These are phyloP conservation scores for Choricystis sp. DNA, from an alignment of 139 green algal species.

Conservation along the genomic window DNA sequence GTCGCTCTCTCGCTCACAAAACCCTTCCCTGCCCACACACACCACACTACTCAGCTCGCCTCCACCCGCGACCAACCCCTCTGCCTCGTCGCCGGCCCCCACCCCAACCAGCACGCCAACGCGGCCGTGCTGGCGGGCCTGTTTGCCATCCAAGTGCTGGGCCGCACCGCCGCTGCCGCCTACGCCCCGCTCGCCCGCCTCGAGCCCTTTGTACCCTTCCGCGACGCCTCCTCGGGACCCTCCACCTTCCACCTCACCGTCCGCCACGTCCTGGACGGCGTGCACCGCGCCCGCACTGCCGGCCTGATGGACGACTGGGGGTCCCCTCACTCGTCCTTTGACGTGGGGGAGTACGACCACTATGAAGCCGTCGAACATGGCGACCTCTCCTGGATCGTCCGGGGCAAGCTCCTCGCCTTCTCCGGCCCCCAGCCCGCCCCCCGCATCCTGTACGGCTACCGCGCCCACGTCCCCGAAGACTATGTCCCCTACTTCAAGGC, in stretches of 20 bases:
- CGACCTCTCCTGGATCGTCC: slow-evolving; percentile 86
- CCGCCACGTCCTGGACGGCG: slow-evolving; percentile 46
- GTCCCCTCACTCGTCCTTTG: slow-evolving; percentile 28
- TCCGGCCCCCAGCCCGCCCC: slow-evolving; percentile 38
- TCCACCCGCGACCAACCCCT: no score
- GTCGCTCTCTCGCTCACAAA: no score
- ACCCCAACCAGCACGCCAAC: slow-evolving; percentile 55
- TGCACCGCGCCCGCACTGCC: slow-evolving; percentile 50
- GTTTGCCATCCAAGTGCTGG: slow-evolving; percentile 56
- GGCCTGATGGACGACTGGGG: slow-evolving; percentile 63
- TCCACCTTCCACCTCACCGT: slow-evolving; percentile 64
- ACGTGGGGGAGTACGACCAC: slow-evolving; percentile 76
- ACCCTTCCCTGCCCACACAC: no score
- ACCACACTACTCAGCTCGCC: no score
- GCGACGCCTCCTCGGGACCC: slow-evolving; percentile 65
- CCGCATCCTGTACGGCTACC: slow-evolving; percentile 53
- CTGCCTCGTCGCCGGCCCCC: slow-evolving; percentile 45
- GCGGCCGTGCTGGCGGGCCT: slow-evolving; percentile 65
- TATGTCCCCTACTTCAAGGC: slow-evolving; percentile 65
- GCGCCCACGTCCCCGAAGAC: slow-evolving; percentile 65
- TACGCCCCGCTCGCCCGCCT: slow-evolving; percentile 38
- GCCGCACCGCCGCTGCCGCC: slow-evolving; percentile 40
- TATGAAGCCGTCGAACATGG: slow-evolving; percentile 85
- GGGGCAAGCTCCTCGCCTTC: slow-evolving; percentile 79
- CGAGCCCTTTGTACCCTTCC: slow-evolving; percentile 62